Evolutionary conservation across 495 filamentous ascomycete genomes (phyloP).

Genomic region (Podospora sp.): DNA sequence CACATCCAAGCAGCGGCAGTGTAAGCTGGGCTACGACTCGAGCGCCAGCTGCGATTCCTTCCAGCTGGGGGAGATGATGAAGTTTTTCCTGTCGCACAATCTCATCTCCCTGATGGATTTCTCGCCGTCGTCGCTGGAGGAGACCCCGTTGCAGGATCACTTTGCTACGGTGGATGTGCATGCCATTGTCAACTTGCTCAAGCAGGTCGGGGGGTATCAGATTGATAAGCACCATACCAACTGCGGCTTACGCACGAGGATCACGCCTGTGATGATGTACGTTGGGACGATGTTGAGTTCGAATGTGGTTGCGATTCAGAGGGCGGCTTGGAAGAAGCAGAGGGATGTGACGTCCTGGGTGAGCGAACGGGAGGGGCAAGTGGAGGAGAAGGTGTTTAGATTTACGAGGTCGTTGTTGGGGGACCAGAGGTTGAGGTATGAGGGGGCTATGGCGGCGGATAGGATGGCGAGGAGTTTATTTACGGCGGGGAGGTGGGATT

Average conservation of each 20-base stretch:
- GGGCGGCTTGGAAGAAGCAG: slow-evolving; percentile 48
- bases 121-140: slow-evolving; percentile 36
- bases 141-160: slow-evolving; percentile 21
- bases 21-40: slow-evolving; percentile 75
- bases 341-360: slow-evolving; percentile 40
- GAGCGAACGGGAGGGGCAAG: slow-evolving; percentile 12
- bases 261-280: slow-evolving; percentile 69
- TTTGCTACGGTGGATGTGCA: slow-evolving; percentile 40
- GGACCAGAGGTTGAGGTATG: slow-evolving; percentile 45
- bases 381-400: slow-evolving; percentile 37
- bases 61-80: slow-evolving; percentile 82
- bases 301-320: slow-evolving; percentile 48
- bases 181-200: slow-evolving; percentile 37
- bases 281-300: slow-evolving; percentile 56
- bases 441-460: slow-evolving; percentile 43
- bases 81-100: slow-evolving; percentile 67
- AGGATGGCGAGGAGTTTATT: slow-evolving; percentile 56
- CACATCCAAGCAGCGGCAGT: slow-evolving; percentile 63
- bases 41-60: slow-evolving; percentile 79
- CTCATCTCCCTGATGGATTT: slow-evolving; percentile 54
- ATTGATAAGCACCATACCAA: slow-evolving; percentile 76
- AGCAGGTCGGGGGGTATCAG: slow-evolving; percentile 71
- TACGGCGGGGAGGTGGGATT: slow-evolving; percentile 60
- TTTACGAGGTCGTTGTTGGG: slow-evolving; percentile 43
- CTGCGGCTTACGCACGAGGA: slow-evolving; percentile 70